Evolutionary conservation across 2,329 filamentous ascomycete species (phyloP).

Genomic region (Diaporthe sp.): DNA sequence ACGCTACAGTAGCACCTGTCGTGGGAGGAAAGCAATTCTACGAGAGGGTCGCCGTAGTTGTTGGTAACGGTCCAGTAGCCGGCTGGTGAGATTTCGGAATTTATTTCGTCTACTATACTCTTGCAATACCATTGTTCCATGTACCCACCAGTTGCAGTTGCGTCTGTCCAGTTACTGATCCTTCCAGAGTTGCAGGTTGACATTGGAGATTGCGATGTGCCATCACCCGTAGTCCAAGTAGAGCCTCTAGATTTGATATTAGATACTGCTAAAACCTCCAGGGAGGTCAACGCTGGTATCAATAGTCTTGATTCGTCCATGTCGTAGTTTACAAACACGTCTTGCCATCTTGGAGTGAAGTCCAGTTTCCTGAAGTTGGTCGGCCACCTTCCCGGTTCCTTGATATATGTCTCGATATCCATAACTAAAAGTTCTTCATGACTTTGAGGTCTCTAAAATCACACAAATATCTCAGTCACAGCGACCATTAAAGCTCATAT

Average conservation of each 20-base stretch:
- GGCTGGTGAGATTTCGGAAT: not conserved
- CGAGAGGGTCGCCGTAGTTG: not conserved
- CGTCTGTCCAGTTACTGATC: not conserved
- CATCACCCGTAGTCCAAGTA: not conserved
- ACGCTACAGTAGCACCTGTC: constrained; percentile 2
- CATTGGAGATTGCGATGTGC: not conserved
- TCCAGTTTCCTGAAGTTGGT: not conserved
- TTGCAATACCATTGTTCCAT: not conserved
- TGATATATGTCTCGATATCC: not conserved
- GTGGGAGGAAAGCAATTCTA: not conserved
- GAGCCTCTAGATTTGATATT: not conserved
- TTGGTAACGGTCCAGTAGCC: constrained; percentile 18
- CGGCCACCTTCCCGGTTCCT: not conserved
- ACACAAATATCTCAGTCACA: not conserved
- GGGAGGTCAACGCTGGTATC: not conserved
- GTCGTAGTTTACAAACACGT: not conserved
- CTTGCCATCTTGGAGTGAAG: not conserved
- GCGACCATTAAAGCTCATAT: not conserved
- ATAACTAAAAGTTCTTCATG: not conserved
- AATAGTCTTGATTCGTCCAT: not conserved
- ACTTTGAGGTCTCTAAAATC: not conserved
- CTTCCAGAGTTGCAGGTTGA: not conserved
- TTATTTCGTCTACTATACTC: not conserved
- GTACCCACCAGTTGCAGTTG: not conserved
- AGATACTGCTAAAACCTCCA: not conserved